Evolutionary conservation across 2,329 filamentous ascomycete species (phyloP).

Genomic region (Talaromyces sp.): DNA sequence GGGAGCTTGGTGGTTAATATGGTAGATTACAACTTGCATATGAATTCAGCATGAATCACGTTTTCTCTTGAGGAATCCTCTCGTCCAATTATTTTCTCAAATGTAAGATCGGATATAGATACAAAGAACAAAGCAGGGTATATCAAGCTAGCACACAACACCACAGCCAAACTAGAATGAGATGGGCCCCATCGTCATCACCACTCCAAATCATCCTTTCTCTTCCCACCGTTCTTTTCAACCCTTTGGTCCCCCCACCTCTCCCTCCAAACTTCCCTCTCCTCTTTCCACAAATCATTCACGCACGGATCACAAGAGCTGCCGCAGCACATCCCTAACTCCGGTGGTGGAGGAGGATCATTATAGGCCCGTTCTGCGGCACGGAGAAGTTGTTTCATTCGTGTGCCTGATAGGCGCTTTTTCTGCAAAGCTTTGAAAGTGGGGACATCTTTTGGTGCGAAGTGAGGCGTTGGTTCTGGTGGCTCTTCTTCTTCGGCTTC

Average conservation of each 20-base stretch:
- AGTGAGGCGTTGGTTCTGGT: slow-evolving; percentile 25
- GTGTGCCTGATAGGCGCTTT: slow-evolving; percentile 32
- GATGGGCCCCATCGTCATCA: slow-evolving; percentile 1
- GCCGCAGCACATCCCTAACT: slow-evolving; percentile 38
- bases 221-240: slow-evolving; percentile 8
- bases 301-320: slow-evolving; percentile 43
- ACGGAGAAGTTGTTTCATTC: slow-evolving; percentile 37
- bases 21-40: slow-evolving; percentile 5
- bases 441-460: slow-evolving; percentile 28
- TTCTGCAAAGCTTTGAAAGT: slow-evolving; percentile 31
- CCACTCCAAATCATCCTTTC: slow-evolving; percentile 22
- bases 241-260: slow-evolving; percentile 32
- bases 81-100: too few species aligned
- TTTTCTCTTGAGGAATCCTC: too few species aligned
- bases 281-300: slow-evolving; percentile 39
- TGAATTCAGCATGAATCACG: not conserved
- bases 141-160: too few species aligned
- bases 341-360: slow-evolving; percentile 37
- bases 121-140: not conserved
- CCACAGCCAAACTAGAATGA: too few species aligned
- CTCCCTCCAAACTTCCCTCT: slow-evolving; percentile 37
- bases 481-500: not conserved
- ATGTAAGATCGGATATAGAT: too few species aligned
- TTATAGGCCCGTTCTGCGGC: slow-evolving; percentile 32
- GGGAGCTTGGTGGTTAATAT: slow-evolving; percentile 18